Percentiles rank a stretch among this genome's conserved stretches.
phyloP scores from a whole-genome alignment of 2,329 filamentous ascomycete genomes.

The Incumbomyces delicatus region DNA sequence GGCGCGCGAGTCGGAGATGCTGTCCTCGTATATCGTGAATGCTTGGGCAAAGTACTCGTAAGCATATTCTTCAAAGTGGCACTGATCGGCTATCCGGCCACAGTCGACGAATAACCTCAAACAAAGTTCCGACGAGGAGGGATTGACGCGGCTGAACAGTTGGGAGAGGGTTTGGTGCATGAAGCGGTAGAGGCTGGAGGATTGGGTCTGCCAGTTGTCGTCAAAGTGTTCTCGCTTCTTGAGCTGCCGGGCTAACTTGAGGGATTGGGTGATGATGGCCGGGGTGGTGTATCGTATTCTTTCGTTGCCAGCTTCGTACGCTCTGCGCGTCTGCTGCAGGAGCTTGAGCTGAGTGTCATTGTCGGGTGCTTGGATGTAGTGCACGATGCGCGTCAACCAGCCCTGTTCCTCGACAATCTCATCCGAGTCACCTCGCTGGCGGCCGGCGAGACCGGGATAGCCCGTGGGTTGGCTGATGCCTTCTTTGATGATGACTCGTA shows the following conservation, averaged over 20 bases:
- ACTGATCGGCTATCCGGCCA: slow-evolving; percentile 85
- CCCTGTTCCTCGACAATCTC: slow-evolving; percentile 98
- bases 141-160: slow-evolving; percentile 75
- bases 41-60: slow-evolving; percentile 98
- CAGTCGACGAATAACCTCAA: slow-evolving; percentile 84
- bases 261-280: slow-evolving; percentile 75
- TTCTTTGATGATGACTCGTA: slow-evolving; percentile 89
- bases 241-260: slow-evolving; percentile 80
- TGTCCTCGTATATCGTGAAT: slow-evolving; percentile 96
- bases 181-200: slow-evolving; percentile 85
- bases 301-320: slow-evolving; percentile 85
- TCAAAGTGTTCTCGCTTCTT: slow-evolving; percentile 84
- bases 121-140: slow-evolving; percentile 74
- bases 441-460: slow-evolving; percentile 67
- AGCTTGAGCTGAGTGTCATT: slow-evolving; percentile 89
- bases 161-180: slow-evolving; percentile 80
- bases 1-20: slow-evolving; percentile 86
- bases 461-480: slow-evolving; percentile 74
- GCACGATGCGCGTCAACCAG: slow-evolving; percentile 86
- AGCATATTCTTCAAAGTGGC: slow-evolving; percentile 84
- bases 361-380: slow-evolving; percentile 70
- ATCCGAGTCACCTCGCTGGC: slow-evolving; percentile 78
- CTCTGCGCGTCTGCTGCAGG: slow-evolving; percentile 75
- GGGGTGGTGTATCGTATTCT: slow-evolving; percentile 93
- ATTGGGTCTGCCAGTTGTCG: slow-evolving; percentile 62